Percentiles rank a stretch among this genome's conserved stretches.
Evolutionary conservation across 73 alveolate genomes (phyloP).

Genomic region (Effrenium voratum): DNA sequence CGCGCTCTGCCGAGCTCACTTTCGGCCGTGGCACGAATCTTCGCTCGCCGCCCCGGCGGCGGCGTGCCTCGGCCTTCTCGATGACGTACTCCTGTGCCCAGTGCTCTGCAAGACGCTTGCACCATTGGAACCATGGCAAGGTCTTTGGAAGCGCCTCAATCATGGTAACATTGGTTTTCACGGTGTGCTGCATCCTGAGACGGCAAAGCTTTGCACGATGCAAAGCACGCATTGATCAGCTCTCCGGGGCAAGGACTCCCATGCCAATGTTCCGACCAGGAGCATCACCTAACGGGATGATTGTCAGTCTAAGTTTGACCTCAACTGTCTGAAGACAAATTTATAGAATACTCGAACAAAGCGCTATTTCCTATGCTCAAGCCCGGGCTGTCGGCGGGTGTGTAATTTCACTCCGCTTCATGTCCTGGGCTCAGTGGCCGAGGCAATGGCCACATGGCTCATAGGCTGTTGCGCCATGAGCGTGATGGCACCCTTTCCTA

Average conservation of each 20-base stretch:
- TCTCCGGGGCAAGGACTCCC: constrained; percentile 48
- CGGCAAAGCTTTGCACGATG: too few species aligned
- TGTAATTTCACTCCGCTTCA: too few species aligned
- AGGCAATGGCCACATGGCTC: too few species aligned
- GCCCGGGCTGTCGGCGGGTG: too few species aligned
- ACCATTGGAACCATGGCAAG: neutral
- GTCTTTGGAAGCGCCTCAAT: constrained; percentile 38
- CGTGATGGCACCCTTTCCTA: too few species aligned
- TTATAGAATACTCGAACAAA: too few species aligned
- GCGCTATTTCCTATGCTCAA: too few species aligned
- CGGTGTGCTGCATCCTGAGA: constrained; percentile 90
- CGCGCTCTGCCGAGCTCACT: too few species aligned
- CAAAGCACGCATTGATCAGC: neutral
- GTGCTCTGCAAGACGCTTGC: neutral
- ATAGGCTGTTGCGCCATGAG: too few species aligned
- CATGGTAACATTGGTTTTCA: constrained; percentile 65
- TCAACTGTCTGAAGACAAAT: neutral
- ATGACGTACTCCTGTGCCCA: constrained; percentile 49
- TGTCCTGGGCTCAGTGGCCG: too few species aligned
- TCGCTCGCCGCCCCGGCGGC: constrained; percentile 65
- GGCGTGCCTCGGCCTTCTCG: constrained; percentile 83
- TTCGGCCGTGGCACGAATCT: constrained; percentile 29
- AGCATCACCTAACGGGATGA: constrained; percentile 36
- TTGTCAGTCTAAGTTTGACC: neutral
- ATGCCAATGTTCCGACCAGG: constrained; percentile 73